Conservation (phyloP, 306 rosid genomes). For the Casuarina glauca region DNA sequence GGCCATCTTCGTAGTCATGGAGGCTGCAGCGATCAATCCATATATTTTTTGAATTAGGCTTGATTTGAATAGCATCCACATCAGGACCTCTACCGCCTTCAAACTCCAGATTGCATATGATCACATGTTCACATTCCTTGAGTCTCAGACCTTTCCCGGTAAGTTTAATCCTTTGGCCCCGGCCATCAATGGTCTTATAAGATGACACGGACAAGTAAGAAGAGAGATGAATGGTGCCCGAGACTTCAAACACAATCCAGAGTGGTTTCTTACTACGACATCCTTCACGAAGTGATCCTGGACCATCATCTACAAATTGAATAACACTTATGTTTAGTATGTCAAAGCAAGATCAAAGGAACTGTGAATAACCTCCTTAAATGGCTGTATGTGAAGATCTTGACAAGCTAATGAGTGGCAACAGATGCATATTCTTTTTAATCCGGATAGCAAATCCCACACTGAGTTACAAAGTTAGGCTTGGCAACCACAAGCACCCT, state of each 20-base stretch:
- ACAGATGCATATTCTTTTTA: neutral
- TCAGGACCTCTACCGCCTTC: constrained; percentile 96
- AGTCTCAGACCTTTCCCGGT: constrained; percentile 80
- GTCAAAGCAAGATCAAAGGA: neutral
- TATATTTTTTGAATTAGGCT: constrained; percentile 89
- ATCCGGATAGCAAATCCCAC: neutral
- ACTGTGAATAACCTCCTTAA: neutral
- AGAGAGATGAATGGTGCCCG: constrained; percentile 71
- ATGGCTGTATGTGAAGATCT: neutral
- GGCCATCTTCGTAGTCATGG: constrained; percentile 80
- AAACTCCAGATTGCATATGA: constrained; percentile 87
- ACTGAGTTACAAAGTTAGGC: constrained; percentile 13
- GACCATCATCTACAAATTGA: constrained; percentile 78
- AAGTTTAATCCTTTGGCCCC: constrained; percentile 81
- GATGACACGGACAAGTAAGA: constrained; percentile 76
- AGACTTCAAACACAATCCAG: constrained; percentile 91
- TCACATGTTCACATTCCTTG: constrained; percentile 92
- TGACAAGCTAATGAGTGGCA: neutral
- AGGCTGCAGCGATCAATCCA: constrained; percentile 96
- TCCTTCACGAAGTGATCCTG: constrained; percentile 80
- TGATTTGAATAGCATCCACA: constrained; percentile 92
- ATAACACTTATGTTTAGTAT: constrained; percentile 7
- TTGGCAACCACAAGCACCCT: neutral
- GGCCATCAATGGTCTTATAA: constrained; percentile 79
- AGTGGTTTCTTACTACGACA: constrained; percentile 79